Conservation (phyloP, 2,329 filamentous ascomycete genomes). For the Aureobasidium sp. region DNA sequence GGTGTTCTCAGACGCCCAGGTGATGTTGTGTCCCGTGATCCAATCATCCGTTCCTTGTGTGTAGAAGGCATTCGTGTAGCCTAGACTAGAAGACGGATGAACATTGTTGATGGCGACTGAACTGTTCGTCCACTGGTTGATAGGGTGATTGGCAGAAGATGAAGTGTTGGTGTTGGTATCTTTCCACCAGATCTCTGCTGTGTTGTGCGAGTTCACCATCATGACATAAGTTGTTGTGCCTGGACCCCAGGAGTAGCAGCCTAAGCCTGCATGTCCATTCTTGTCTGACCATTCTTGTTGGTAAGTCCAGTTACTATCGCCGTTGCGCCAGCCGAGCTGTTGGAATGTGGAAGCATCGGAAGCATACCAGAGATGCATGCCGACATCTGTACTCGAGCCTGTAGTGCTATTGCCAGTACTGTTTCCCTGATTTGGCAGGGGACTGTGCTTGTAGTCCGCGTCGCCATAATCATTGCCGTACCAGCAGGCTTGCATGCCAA, state of each 20-base stretch:
- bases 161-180: constrained; percentile 33
- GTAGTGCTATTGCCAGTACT: constrained; percentile 22
- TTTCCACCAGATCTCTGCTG: constrained; percentile 39
- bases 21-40: constrained; percentile 35
- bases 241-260: constrained; percentile 38
- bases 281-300: constrained; percentile 33
- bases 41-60: constrained; percentile 27
- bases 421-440: constrained; percentile 21
- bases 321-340: constrained; percentile 37
- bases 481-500: constrained; percentile 35
- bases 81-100: constrained; percentile 34
- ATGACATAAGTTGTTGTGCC: constrained; percentile 37
- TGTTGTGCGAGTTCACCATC: constrained; percentile 35
- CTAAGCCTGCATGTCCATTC: constrained; percentile 40
- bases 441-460: constrained; percentile 34
- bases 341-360: constrained; percentile 34
- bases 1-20: constrained; percentile 35
- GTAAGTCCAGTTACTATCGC: constrained; percentile 31
- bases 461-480: constrained; percentile 32
- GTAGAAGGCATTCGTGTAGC: constrained; percentile 39
- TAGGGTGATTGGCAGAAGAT: constrained; percentile 30
- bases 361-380: constrained; percentile 42
- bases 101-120: constrained; percentile 30
- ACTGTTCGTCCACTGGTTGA: constrained; percentile 34
- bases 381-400: constrained; percentile 26